phyloP scores from a whole-genome alignment of 352 stramenopile genomes.

The Phytopythium helicoides region DNA sequence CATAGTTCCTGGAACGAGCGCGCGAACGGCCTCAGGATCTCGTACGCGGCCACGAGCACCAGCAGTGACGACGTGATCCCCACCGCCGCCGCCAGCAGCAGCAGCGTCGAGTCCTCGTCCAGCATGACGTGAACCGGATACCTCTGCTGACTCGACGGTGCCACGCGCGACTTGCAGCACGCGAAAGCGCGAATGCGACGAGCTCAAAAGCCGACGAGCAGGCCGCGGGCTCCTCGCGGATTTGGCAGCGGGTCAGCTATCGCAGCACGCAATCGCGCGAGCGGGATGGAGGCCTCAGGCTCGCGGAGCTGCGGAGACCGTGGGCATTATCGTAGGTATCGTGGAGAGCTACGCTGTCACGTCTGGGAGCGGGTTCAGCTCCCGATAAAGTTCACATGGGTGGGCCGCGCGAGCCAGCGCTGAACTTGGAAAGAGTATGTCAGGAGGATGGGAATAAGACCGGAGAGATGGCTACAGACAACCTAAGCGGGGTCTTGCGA shows the following conservation, averaged over 20 bases:
- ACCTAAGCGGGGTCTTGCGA: constrained; percentile 5
- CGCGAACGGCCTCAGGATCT: constrained; percentile 40
- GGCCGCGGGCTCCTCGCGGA: too few relatives aligned
- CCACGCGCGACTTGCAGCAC: too few relatives aligned
- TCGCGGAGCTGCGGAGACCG: too few relatives aligned
- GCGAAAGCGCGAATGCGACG: too few relatives aligned
- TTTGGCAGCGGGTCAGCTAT: too few relatives aligned
- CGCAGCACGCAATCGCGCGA: too few relatives aligned
- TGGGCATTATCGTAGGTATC: too few relatives aligned
- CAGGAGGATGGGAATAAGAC: too few relatives aligned
- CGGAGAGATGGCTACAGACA: constrained; percentile 4
- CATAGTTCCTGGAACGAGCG: constrained; percentile 27
- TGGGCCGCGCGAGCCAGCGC: too few relatives aligned
- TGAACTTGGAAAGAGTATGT: neutral
- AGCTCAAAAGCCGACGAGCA: too few relatives aligned
- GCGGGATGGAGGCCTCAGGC: too few relatives aligned
- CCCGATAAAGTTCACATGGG: constrained; percentile 1
- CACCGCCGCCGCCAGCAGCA: constrained; percentile 13
- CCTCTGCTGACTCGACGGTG: too few relatives aligned
- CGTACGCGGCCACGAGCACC: constrained; percentile 23
- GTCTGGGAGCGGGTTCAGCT: neutral
- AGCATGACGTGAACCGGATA: constrained; percentile 12
- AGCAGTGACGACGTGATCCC: constrained; percentile 17
- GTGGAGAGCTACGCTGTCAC: neutral
- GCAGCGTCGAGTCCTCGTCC: constrained; percentile 11